Percentiles rank a stretch among this genome's conserved stretches.
phyloP scores from a whole-genome alignment of 768 basidiomycete genomes.

The Fibroporia radiculosa region DNA sequence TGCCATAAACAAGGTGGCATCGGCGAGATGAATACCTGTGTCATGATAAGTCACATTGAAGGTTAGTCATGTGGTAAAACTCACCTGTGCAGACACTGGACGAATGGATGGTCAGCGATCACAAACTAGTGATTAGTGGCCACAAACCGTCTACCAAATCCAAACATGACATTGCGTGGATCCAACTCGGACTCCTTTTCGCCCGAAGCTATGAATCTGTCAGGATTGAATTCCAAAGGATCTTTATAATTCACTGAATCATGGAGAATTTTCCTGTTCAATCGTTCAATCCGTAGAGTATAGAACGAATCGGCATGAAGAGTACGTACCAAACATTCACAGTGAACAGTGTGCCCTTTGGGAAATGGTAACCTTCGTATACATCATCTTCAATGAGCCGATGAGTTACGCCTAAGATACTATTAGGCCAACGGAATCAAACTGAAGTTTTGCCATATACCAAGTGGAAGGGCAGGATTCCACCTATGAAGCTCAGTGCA shows the following conservation, averaged over 20 bases:
- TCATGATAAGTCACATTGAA: too few relatives aligned
- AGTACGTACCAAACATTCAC: constrained; percentile 19
- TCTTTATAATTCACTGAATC: constrained; percentile 17
- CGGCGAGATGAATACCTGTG: constrained; percentile 34
- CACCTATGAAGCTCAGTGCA: constrained; percentile 22
- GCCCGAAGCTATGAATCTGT: constrained; percentile 16
- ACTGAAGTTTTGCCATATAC: too few relatives aligned
- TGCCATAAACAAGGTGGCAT: constrained; percentile 29
- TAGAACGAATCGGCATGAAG: background rate
- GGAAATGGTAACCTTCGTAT: constrained; percentile 21
- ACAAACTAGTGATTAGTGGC: too few relatives aligned
- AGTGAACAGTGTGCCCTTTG: constrained; percentile 21
- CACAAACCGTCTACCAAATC: constrained; percentile 27
- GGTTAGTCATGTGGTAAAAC: too few relatives aligned
- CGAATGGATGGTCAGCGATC: too few relatives aligned
- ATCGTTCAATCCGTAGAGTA: too few relatives aligned
- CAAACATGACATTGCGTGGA: constrained; percentile 24
- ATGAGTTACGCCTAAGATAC: constrained; percentile 18
- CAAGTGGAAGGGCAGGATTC: constrained; percentile 22
- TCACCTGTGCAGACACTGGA: too few relatives aligned
- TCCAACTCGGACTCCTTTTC: constrained; percentile 17
- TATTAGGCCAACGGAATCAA: too few relatives aligned
- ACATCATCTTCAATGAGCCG: constrained; percentile 18
- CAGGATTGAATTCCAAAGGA: constrained; percentile 21
- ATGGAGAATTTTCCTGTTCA: constrained; percentile 19